A percentile compares a stretch with the other conserved stretches of the same genome.
Conservation (phyloP, 768 basidiomycete species). For the Hypsizygus marmoreus region DNA sequence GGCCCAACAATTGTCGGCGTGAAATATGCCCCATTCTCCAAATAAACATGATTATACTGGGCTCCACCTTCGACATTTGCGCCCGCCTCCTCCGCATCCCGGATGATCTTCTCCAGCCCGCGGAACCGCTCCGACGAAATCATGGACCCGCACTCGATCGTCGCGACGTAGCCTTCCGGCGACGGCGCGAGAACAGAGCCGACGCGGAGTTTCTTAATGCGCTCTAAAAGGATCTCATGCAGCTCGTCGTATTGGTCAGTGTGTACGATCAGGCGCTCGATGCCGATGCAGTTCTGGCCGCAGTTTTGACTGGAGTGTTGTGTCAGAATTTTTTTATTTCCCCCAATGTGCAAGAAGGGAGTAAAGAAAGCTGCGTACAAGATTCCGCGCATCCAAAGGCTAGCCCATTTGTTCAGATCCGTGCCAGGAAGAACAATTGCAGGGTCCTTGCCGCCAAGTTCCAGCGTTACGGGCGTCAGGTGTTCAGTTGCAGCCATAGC, state of each 20-base stretch:
- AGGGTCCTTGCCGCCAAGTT: slow-evolving; percentile 95
- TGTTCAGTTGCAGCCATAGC: slow-evolving; percentile 83
- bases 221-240: slow-evolving; percentile 61
- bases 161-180: slow-evolving; percentile 67
- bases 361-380: slow-evolving; percentile 61
- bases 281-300: slow-evolving; percentile 97
- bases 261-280: slow-evolving; percentile 91
- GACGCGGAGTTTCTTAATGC: slow-evolving; percentile 68
- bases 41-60: slow-evolving; percentile 63
- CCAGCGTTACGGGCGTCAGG: slow-evolving; percentile 89
- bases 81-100: slow-evolving; percentile 68
- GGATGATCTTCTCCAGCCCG: slow-evolving; percentile 67
- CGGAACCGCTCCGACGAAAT: slow-evolving; percentile 74
- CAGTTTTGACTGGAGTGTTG: slow-evolving; percentile 69
- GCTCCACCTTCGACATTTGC: slow-evolving; percentile 69
- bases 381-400: slow-evolving; percentile 86
- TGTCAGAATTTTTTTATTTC: background rate
- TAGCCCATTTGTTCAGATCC: slow-evolving; percentile 77
- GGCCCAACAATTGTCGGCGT: slow-evolving; percentile 84
- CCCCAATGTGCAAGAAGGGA: background rate
- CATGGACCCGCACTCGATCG: slow-evolving; percentile 88
- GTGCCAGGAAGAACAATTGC: slow-evolving; percentile 87
- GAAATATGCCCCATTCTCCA: slow-evolving; percentile 80
- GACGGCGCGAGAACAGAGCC: slow-evolving; percentile 73
- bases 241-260: slow-evolving; percentile 75